These are phyloP conservation scores for Theobroma grandiflorum DNA, from an alignment of 441 rosid genomes.

Conservation along the genomic window DNA sequence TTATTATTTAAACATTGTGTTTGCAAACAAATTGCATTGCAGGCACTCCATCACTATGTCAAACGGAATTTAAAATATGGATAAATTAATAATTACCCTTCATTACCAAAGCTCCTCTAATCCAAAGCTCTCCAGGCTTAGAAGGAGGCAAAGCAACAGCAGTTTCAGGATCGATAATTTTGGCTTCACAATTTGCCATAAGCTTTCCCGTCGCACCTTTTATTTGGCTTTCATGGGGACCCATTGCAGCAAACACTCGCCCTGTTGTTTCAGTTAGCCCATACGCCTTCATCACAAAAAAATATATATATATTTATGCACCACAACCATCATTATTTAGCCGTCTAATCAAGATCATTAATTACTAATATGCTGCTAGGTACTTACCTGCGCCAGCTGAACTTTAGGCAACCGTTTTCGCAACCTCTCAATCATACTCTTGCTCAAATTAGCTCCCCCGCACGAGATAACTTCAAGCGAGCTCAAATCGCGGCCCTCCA, in stretches of 20 bases:
- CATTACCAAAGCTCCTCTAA: constrained; percentile 63
- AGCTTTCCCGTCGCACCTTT: constrained; percentile 64
- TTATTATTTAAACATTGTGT: too few relatives aligned
- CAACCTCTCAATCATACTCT: constrained; percentile 39
- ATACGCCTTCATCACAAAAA: constrained; percentile 44
- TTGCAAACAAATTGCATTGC: too few relatives aligned
- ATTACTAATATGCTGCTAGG: neutral
- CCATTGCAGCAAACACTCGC: constrained; percentile 43
- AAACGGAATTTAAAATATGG: too few relatives aligned
- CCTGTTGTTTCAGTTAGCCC: constrained; percentile 71
- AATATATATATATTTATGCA: too few relatives aligned
- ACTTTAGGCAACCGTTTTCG: constrained; percentile 45
- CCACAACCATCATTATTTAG: neutral
- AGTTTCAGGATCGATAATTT: constrained; percentile 53
- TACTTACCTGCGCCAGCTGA: constrained; percentile 54
- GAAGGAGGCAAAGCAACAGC: constrained; percentile 49
- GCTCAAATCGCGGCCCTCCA: constrained; percentile 49
- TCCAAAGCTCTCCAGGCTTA: constrained; percentile 61
- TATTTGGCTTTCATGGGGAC: constrained; percentile 45
- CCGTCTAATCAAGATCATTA: neutral
- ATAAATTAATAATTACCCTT: constrained; percentile 42
- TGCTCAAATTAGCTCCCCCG: constrained; percentile 56
- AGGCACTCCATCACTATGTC: too few relatives aligned
- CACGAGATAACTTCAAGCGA: constrained; percentile 55
- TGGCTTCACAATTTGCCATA: constrained; percentile 52